These are phyloP conservation scores for Xylariaceae sp. DNA, from an alignment of 2,329 filamentous ascomycete species.

Conservation along the genomic window DNA sequence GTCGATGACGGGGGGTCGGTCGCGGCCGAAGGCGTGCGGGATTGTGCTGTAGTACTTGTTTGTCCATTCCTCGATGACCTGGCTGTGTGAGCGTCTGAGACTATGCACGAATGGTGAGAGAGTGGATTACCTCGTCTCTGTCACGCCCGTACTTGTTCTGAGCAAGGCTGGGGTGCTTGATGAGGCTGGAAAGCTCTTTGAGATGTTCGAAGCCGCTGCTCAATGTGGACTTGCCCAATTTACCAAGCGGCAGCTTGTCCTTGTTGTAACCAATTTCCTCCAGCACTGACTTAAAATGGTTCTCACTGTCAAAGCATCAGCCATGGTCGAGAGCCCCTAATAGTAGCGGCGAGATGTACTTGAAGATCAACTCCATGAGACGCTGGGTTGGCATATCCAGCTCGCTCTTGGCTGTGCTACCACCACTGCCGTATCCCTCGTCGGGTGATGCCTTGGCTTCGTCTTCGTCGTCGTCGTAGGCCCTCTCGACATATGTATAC, in stretches of 20 bases:
- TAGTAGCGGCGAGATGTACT: constrained; percentile 28
- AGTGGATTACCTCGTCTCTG: constrained; percentile 8
- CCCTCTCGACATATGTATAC: constrained; percentile 13
- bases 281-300: constrained; percentile 64
- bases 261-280: constrained; percentile 62
- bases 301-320: constrained; percentile 28
- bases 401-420: constrained; percentile 7
- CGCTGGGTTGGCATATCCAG: constrained; percentile 38
- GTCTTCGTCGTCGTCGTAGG: constrained; percentile 10
- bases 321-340: not conserved
- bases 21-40: constrained; percentile 73
- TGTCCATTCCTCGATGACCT: constrained; percentile 58
- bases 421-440: constrained; percentile 7
- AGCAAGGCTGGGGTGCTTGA: constrained; percentile 48
- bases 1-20: constrained; percentile 63
- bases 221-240: constrained; percentile 73
- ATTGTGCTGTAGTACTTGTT: constrained; percentile 77
- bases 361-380: constrained; percentile 77
- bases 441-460: constrained; percentile 6
- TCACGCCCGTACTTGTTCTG: constrained; percentile 34
- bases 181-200: constrained; percentile 65
- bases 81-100: not conserved
- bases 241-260: constrained; percentile 75
- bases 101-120: constrained; percentile 9
- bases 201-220: constrained; percentile 67